Base-by-base conservation (phyloP, 495 filamentous ascomycete species). In the Penicillium daleae region DNA sequence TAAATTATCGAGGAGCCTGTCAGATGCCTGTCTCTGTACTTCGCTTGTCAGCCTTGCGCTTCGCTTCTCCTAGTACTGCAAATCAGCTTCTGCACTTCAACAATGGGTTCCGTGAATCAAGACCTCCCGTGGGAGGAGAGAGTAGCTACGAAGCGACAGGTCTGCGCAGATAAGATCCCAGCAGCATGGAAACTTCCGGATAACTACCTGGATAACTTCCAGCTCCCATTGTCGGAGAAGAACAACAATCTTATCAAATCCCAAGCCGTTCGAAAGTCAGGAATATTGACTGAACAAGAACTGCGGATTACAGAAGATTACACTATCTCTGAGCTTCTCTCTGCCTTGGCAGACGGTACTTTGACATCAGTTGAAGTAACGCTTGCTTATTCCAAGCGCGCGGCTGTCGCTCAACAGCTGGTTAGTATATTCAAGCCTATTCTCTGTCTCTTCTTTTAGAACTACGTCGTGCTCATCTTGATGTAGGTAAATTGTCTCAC, bases 331-430 rank as follows among this genome's bases (percentile, higher is more conserved):
- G 67, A 68, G 2, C 69, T 88, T 2, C 52, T 72, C 2, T 39
- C 60, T 9, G 53, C 59, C 10, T 49, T 78, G 31, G 59, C 59
- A 6, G 35, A 51, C 4, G 71, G 76, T 19, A 65, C 66, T 55
- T 78, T 82, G 59, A 86, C 76, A 10, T 76, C 81, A 37, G 57
- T 76, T 8, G 82, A 85, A 65, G 82, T 87, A 12, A 79, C 76
- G 4, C 68, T 73, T 29, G 83, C 83, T 12, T 87, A 85, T 67
- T 84, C 80, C 67, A 87, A 88, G 66, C 73, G 78, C 10, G 84
- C 85, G 0, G 80, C 82, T 0, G 70, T 87, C 35, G 80, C 85
- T 17, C 84, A 87, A 6, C 85, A 87, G 69, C 59, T 85, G 55
- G 68, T 73, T 51, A 33, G 61, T 33, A 53, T 55, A 7, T n/a